These are phyloP conservation scores for Vicia sativa DNA, from an alignment of 306 rosid species.

Conservation along the genomic window DNA sequence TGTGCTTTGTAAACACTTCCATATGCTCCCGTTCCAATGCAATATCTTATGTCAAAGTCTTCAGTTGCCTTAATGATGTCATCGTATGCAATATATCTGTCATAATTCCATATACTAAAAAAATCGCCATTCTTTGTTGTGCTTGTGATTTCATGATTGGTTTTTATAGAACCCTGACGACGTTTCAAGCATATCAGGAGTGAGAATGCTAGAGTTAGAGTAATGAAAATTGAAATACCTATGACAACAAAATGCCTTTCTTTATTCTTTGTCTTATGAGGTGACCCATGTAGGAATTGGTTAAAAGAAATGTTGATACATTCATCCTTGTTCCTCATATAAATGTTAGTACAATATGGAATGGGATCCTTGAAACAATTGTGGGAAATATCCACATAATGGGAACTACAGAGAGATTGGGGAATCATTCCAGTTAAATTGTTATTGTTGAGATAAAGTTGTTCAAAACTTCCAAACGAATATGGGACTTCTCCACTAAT, in stretches of 20 bases:
- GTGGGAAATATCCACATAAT: background rate
- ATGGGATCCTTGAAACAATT: background rate
- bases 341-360: background rate
- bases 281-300: background rate
- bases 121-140: background rate
- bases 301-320: background rate
- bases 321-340: background rate
- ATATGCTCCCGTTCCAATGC: constrained; percentile 34
- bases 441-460: background rate
- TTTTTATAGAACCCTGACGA: background rate
- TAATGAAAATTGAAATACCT: background rate
- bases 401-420: no score
- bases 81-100: constrained; percentile 11
- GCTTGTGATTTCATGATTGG: background rate
- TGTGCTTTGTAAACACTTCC: constrained; percentile 33
- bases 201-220: background rate
- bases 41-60: constrained; percentile 25
- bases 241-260: background rate
- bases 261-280: background rate
- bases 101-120: constrained; percentile 20
- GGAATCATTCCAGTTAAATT: background rate
- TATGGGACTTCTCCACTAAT: constrained; percentile 17
- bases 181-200: background rate
- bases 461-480: background rate
- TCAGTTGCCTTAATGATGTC: constrained; percentile 17